Evolutionary conservation across 345 rosid genomes (phyloP), one percentile per base, ranked within the genome.

Genomic region (Lepidium didymum): DNA sequence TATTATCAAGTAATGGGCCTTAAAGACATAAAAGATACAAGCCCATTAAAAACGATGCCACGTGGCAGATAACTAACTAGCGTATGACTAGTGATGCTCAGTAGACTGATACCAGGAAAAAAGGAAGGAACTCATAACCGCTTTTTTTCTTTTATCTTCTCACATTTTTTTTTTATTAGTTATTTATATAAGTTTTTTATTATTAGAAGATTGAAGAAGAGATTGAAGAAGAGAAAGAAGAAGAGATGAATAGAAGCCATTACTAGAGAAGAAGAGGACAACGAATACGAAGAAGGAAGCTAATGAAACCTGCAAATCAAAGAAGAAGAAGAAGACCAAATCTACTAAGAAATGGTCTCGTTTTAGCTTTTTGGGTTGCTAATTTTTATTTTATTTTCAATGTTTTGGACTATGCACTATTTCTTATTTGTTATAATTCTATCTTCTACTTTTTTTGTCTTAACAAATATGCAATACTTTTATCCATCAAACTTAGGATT

Each of bases 281-380:
- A 29, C 33, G 7, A 58, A 1, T 10, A 33, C 2, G 68, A 75
- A 34, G 69, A 69, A 29, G 56, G 65, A 37, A 60, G 65, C 65
- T 54, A 68, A 40, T 38, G 69, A 54, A 62, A 75, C 69, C 62
- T 68, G 74, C 69, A 70, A 66, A 40, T 53, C 72, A 79, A 77
- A 68, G 14, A 77, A 46, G 47, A 68, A 59, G 54, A 69, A 62
- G 62, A 79, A 59, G 63, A 76, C 78, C 40, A 80, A 44, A n/a
- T 59, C 52, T 41, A 55, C 81, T 55, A 46, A 73, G 63, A 79
- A 63, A 60, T 81, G 84, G 84, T 77, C 80, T 33, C 80, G 68
- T 25, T 49, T 76, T 31, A 83, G 64, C 67, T 31, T 86, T 29
- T 79, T 86, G 46, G 87, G 91, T 0, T 82, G 91, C 71, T 86